A percentile compares a stretch with the other conserved stretches of the same genome.
These are phyloP conservation scores for Melastoma candidum DNA, from an alignment of 441 rosid species.

Conservation along the genomic window DNA sequence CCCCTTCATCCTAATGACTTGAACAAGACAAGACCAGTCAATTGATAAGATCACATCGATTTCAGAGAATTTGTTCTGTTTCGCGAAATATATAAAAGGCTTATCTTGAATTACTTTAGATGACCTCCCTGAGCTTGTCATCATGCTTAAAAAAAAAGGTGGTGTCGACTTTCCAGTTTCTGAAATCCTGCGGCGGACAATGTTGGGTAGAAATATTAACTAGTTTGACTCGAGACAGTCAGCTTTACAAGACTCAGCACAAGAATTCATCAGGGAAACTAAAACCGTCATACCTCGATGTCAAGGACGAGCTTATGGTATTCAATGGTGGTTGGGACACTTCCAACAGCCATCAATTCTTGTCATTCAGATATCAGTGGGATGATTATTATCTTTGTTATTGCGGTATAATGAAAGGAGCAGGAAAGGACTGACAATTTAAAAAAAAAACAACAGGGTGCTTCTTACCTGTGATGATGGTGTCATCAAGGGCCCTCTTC, in stretches of 20 bases:
- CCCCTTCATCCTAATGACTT: no score
- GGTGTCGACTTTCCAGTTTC: slow-evolving; percentile 84
- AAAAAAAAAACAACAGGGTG: not conserved
- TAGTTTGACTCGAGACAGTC: not conserved
- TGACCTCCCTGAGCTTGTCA: slow-evolving; percentile 72
- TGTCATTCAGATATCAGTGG: slow-evolving; percentile 2
- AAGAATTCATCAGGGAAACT: slow-evolving; percentile 5
- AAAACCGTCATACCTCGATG: slow-evolving; percentile 47
- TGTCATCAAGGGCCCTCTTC: slow-evolving; percentile 94
- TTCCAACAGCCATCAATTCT: slow-evolving; percentile 20
- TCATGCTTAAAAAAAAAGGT: slow-evolving; percentile 94
- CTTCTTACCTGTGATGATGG: slow-evolving; percentile 64
- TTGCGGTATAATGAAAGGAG: not conserved
- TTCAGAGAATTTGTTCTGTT: no score
- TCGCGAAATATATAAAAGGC: not conserved
- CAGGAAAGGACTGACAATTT: not conserved
- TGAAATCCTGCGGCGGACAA: slow-evolving; percentile 58
- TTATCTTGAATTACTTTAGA: not conserved
- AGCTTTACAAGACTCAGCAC: not conserved
- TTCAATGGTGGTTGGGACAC: slow-evolving; percentile 88
- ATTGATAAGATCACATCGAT: no score
- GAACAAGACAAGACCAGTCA: no score
- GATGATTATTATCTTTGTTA: not conserved
- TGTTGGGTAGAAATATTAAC: not conserved
- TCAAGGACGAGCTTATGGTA: slow-evolving; percentile 97